Base-by-base conservation (phyloP, 257 asterid genomes). In the Nicotiana knightiana region DNA sequence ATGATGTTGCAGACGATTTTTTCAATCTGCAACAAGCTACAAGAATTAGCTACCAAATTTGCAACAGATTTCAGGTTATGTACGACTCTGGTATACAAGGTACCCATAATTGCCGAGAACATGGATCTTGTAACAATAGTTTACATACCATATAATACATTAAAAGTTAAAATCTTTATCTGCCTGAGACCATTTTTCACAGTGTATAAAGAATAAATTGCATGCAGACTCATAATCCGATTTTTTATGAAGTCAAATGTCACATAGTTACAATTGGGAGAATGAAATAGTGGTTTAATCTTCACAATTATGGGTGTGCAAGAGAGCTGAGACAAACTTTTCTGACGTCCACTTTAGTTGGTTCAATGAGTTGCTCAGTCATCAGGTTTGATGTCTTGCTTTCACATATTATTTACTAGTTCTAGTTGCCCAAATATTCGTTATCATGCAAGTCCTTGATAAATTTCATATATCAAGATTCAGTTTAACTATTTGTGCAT, bases 1-100 rank as follows among this genome's bases (percentile, higher is more conserved):
- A 95, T 81, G 98, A 96, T 66, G 87, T 86, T 43, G 89, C 93
- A 68, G 96, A 86, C 32, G 98, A 89, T 76, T 82, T 86, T 85
- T 91, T 93, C 21, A 94, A 87, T 86, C 99, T 96, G 96, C 91
- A 88, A n/a, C 37, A 73, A 81, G 81, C 62, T 84, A 80, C 54
- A 65, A 80, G 58, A 83, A 61, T 62, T 35, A 80, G 67, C 85
- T 59, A 54, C 54, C 15, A 73, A 57, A 51, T 28, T 75, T 4
- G 28, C 63, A 51, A 73, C 15, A 15, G 46, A 28, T 26, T 75
- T 75, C 64, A 26, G 46, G 4, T 75, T 15, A 53, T 48, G 39
- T 48, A 62, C 66, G 32, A 82, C n/a, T 57, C 78, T 37, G 46
- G 65, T 76, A 71, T 5, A 80, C 39, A 15, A 59, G 13, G 62